These are phyloP conservation scores for Saccharomyces hybrid DNA, from an alignment of 1,139 yeast species.

Conservation along the genomic window DNA sequence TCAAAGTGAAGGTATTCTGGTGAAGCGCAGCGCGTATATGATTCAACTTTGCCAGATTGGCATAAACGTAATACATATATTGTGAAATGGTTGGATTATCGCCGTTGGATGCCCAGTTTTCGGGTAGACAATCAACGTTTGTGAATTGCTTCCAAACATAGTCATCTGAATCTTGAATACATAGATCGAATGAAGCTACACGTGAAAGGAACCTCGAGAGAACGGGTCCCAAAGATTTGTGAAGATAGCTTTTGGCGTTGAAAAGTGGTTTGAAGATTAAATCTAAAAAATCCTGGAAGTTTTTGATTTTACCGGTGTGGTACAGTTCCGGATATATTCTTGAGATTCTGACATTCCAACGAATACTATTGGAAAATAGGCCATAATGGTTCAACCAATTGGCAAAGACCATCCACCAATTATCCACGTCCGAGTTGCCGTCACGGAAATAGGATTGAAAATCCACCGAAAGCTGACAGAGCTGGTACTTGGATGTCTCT, in stretches of 20 bases:
- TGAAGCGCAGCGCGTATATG: slow-evolving; percentile 6
- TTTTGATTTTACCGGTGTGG: slow-evolving; percentile 6
- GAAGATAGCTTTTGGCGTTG: background rate
- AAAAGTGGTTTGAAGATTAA: background rate
- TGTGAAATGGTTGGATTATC: slow-evolving; percentile 17
- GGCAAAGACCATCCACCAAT: slow-evolving; percentile 16
- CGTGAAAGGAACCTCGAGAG: slow-evolving; percentile 12
- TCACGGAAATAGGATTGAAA: slow-evolving; percentile 11
- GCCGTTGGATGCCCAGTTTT: slow-evolving; percentile 12
- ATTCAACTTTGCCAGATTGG: slow-evolving; percentile 9
- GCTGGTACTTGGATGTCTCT: slow-evolving; percentile 27
- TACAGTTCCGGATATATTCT: slow-evolving; percentile 12
- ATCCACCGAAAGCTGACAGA: slow-evolving; percentile 26
- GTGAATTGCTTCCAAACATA: slow-evolving; percentile 14
- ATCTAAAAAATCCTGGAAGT: background rate
- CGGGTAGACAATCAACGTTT: slow-evolving; percentile 7
- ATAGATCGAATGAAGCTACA: slow-evolving; percentile 12
- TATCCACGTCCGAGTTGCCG: slow-evolving; percentile 3
- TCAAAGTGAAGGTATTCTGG: slow-evolving; percentile 12
- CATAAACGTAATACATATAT: slow-evolving; percentile 15
- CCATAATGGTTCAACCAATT: slow-evolving; percentile 15
- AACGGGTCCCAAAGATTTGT: background rate
- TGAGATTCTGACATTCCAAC: slow-evolving; percentile 16
- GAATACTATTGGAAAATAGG: slow-evolving; percentile 15
- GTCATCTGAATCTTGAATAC: slow-evolving; percentile 12